phyloP scores from a whole-genome alignment of 2,329 filamentous ascomycete genomes.

The Dactylella cylindrospora region DNA sequence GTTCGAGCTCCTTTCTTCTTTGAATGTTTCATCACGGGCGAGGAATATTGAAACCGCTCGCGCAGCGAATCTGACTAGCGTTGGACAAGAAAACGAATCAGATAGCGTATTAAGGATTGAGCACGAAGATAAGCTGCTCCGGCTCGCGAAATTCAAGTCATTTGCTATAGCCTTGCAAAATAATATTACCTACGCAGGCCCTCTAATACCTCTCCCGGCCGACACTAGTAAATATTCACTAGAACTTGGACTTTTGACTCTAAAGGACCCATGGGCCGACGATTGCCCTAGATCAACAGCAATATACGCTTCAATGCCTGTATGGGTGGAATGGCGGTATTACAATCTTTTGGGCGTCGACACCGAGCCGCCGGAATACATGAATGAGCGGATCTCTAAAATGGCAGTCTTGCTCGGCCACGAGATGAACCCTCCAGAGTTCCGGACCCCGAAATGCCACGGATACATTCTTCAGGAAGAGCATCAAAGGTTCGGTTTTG shows the following conservation, averaged over 20 bases:
- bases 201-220: slow-evolving; percentile 2
- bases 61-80: too few species aligned
- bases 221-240: slow-evolving; percentile 5
- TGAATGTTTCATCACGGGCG: slow-evolving; percentile 6
- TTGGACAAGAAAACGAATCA: too few species aligned
- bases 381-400: slow-evolving; percentile 13
- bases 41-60: background rate
- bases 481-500: slow-evolving; percentile 10
- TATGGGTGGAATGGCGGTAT: slow-evolving; percentile 14
- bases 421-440: slow-evolving; percentile 11
- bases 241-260: slow-evolving; percentile 5
- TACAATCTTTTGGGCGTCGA: slow-evolving; percentile 10
- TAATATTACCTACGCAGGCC: too few species aligned
- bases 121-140: slow-evolving; percentile 10
- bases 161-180: slow-evolving; percentile 8
- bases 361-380: slow-evolving; percentile 5
- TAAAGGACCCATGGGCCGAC: background rate
- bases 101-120: too few species aligned
- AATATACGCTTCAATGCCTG: background rate
- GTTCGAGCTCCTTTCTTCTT: slow-evolving; percentile 8
- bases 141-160: slow-evolving; percentile 15
- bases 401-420: slow-evolving; percentile 7
- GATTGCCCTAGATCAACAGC: background rate
- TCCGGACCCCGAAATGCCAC: slow-evolving; percentile 11
- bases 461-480: slow-evolving; percentile 14